phyloP scores from a whole-genome alignment of 345 rosid species.

The Abelmoschus esculentus region DNA sequence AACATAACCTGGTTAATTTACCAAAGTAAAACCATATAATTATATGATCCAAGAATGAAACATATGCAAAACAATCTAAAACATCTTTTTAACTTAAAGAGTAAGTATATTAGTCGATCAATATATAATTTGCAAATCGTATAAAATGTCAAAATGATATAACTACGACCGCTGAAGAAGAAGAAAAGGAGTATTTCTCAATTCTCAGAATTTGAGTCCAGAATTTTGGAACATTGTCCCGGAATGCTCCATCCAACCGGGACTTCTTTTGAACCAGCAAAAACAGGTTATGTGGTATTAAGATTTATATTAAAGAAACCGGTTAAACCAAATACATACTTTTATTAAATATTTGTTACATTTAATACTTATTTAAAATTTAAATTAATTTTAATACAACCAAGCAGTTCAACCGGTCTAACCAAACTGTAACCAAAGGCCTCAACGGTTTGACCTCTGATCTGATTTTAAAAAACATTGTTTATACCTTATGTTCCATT shows the following conservation, averaged over 20 bases:
- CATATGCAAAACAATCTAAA: neutral
- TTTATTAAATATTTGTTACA: no score
- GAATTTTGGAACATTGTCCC: neutral
- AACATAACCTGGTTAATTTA: neutral
- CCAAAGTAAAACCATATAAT: neutral
- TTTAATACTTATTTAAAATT: no score
- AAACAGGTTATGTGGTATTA: no score
- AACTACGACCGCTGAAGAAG: neutral
- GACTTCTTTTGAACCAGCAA: no score
- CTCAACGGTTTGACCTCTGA: neutral
- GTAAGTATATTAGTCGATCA: neutral
- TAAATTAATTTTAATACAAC: no score
- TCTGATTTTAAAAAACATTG: neutral
- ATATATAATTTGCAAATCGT: slow-evolving; percentile 4
- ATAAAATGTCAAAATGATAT: neutral
- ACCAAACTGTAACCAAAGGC: no score
- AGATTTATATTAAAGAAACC: no score
- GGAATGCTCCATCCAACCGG: no score
- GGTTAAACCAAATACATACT: no score
- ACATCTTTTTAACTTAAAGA: neutral
- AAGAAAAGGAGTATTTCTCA: neutral
- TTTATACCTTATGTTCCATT: slow-evolving; percentile 86
- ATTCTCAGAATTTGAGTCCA: neutral
- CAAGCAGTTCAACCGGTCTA: no score
- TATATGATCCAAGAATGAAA: neutral